These are phyloP conservation scores for Thalassiosira sp. DNA, from an alignment of 352 stramenopile species.

Conservation along the genomic window DNA sequence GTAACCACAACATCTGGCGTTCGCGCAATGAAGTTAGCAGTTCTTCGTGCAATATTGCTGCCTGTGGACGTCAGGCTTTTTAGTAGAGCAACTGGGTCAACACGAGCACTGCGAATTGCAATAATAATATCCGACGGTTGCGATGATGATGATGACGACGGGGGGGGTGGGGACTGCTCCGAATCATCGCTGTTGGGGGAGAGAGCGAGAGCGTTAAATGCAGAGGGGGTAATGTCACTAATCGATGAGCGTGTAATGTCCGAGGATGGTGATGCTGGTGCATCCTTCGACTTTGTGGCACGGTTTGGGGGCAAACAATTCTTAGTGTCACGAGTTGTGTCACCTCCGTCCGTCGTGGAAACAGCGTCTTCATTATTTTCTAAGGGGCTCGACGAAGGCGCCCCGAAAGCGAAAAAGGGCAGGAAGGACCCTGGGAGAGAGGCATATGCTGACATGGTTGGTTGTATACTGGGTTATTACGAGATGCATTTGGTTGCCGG, in stretches of 20 bases:
- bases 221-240: constrained; percentile 11
- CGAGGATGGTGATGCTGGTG: constrained; percentile 14
- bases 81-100: constrained; percentile 64
- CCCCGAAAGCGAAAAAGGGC: constrained; percentile 37
- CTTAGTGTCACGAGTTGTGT: constrained; percentile 8
- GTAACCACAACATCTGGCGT: constrained; percentile 12
- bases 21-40: constrained; percentile 38
- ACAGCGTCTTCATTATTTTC: not conserved
- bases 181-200: not conserved
- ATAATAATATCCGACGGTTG: constrained; percentile 54
- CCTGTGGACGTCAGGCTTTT: constrained; percentile 53
- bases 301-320: too few relatives aligned
- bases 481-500: not conserved
- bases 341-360: not conserved
- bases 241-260: constrained; percentile 12
- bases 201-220: constrained; percentile 19
- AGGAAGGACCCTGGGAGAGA: constrained; percentile 63
- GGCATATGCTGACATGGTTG: constrained; percentile 69
- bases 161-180: not conserved
- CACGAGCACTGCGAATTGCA: constrained; percentile 59
- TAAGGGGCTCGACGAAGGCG: constrained; percentile 5
- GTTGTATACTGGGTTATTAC: not conserved
- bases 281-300: constrained; percentile 10
- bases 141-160: constrained; percentile 13
- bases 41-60: constrained; percentile 44